Percentiles rank a stretch among this genome's conserved stretches.
Conservation (phyloP, 2,329 filamentous ascomycete genomes). For the Periconia sp. region DNA sequence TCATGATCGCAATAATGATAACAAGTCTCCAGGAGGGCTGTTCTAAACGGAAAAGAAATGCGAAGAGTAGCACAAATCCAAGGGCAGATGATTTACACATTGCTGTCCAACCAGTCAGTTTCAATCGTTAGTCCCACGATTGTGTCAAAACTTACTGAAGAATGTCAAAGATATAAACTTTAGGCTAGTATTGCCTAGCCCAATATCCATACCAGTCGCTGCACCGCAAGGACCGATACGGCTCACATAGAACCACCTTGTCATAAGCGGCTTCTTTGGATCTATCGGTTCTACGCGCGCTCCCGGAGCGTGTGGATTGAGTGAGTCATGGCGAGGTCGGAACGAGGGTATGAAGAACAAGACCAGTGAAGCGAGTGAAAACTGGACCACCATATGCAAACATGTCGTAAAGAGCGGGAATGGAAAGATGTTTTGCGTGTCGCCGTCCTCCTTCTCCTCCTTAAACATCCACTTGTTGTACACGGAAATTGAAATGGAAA, state of each 20-base stretch:
- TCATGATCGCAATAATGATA: conserved; percentile 90
- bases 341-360: conserved; percentile 83
- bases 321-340: conserved; percentile 66
- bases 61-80: conserved; percentile 93
- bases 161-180: conserved; percentile 97
- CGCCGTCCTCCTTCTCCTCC: conserved; percentile 52
- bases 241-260: conserved; percentile 87
- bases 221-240: conserved; percentile 90
- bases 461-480: conserved; percentile 99
- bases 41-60: conserved; percentile 92
- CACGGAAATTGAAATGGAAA: conserved; percentile 78
- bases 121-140: not conserved
- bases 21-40: conserved; percentile 84
- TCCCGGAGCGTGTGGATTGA: conserved; percentile 38
- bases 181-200: conserved; percentile 91
- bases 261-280: conserved; percentile 71
- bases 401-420: conserved; percentile 96
- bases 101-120: conserved; percentile 49
- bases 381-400: conserved; percentile 93
- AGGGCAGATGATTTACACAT: conserved; percentile 99
- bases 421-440: conserved; percentile 70
- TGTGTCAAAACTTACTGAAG: conserved; percentile 64
- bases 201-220: conserved; percentile 94
- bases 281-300: conserved; percentile 40
- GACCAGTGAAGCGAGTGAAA: conserved; percentile 76